Base-by-base conservation (phyloP, 2,329 filamentous ascomycete species). In the Pseudocercospora vitis region DNA sequence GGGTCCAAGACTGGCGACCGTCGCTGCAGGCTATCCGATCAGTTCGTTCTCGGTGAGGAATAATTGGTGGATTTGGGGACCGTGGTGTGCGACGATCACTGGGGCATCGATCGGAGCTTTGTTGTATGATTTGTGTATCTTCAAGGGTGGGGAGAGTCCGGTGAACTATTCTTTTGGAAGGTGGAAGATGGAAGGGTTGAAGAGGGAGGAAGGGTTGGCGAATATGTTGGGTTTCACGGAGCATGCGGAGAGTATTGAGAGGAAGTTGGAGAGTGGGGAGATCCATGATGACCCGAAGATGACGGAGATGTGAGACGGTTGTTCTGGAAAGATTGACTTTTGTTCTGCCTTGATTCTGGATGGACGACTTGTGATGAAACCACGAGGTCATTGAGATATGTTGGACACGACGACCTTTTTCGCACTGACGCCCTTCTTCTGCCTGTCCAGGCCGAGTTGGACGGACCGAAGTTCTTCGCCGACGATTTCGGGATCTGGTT, bases 71-170 rank as follows among this genome's bases (percentile, higher is more conserved):
- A 73, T 79, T 48, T 78, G 75, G 62, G 77, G 76, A 3, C 72
- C 76, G 2, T 68, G 66, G 63, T 56, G 61, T 14, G 77, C 72
- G 1, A 68, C 75, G 0, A 60, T 77, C 1, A 56, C 62, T 2
- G 78, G 76, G 1, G 70, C 73, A 0, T 62, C 79, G 2, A 59
- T 73, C 11, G 77, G 77, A 0, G 76, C 63, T 0, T 70, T 77
- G 28, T 53, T 79, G 26, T 80, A 80, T 60, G 77, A 79, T 63
- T 68, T 71, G n/a, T 72, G 74, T 39, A 75, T 80, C 46, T 81
- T 80, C 63, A 75, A 76, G 5, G 66, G 66, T 21, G 76, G 76
- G 1, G 78, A 80, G 60, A 75, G 71, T 48, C 78, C 77, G 0
- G 71, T 80, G n/a, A 80, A 80, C 57, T 80, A 80, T 61, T 74